Evolutionary conservation across 208 protist genomes (phyloP), one percentile per base, ranked within the genome.

Genomic region (Acanthamoeba lugdunensis): DNA sequence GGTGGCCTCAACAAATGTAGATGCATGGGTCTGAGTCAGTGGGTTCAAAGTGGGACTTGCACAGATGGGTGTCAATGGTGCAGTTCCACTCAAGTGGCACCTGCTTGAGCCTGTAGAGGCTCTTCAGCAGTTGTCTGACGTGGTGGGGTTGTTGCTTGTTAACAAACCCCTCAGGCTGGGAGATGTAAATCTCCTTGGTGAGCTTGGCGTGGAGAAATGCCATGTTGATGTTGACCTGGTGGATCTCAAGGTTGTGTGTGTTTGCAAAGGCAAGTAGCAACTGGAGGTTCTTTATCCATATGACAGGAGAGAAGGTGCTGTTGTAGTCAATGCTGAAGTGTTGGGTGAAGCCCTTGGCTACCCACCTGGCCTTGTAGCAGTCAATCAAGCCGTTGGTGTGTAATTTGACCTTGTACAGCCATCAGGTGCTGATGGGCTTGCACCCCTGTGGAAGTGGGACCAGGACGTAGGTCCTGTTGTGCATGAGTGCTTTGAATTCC

Each of bases 91-190:
- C 4, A 1, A 41, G 28, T 18, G 8, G 82, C 7, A 37, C 82
- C 25, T 90, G 82, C 58, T 90, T 90, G 4, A 90, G 82, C 11
- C 82, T 48, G 67, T 90, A 90, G 82, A 90, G 82, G 54, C 54
- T 69, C 52, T 67, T 69, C 21, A 69, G 48, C 21, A 90, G 82
- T 2, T 9, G 30, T 9, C 82, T 3, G 14, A 90, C 3, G 23
- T 67, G 30, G 48, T 90, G 7, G 18, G 58, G 82, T 28, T 67
- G 82, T 23, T 65, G 30, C 9, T 13, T 58, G 30, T 9, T 25
- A 33, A 69, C 2, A 52, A 90, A 90, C 21, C 82, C 82, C 41
- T 90, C 7, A 2, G 82, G 48, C 30, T 90, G 58, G 25, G 41
- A n/a, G 28, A 90, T 90, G 82, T 90, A 90, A 37, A 90, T 90